A percentile compares a stretch with the other conserved stretches of the same genome.
These are phyloP conservation scores for Xylariaceae sp. DNA, from an alignment of 2,329 filamentous ascomycete species.

Conservation along the genomic window DNA sequence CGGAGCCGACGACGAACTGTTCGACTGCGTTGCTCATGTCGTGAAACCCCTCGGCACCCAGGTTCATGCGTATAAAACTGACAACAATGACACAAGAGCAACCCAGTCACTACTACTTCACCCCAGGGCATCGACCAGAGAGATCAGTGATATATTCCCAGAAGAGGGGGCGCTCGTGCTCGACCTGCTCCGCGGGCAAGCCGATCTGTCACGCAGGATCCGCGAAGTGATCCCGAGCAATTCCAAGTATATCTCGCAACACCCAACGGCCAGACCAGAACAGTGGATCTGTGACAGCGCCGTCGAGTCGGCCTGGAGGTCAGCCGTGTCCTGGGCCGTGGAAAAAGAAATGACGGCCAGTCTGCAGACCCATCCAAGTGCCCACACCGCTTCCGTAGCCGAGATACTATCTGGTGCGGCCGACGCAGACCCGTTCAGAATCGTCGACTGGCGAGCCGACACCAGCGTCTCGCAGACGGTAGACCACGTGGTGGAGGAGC, in stretches of 20 bases:
- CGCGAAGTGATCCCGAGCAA: too few species aligned
- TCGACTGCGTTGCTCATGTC: constrained; percentile 19
- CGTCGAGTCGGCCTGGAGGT: constrained; percentile 13
- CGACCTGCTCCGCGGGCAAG: constrained; percentile 23
- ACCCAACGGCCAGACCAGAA: too few species aligned
- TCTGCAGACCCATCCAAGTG: constrained; percentile 1
- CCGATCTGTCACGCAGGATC: constrained; percentile 21
- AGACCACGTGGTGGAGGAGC: constrained; percentile 14
- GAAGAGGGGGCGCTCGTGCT: constrained; percentile 18
- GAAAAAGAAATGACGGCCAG: not conserved
- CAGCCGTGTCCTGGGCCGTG: constrained; percentile 13
- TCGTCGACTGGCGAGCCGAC: constrained; percentile 33
- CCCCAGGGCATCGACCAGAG: constrained; percentile 15
- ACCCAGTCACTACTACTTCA: constrained; percentile 18
- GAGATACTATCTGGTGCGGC: constrained; percentile 18
- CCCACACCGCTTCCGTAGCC: constrained; percentile 14
- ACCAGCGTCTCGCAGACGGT: constrained; percentile 19
- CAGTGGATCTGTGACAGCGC: too few species aligned
- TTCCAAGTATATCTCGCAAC: too few species aligned
- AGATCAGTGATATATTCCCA: constrained; percentile 23
- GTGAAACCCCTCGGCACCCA: not conserved
- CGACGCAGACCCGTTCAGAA: constrained; percentile 21
- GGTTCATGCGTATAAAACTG: not conserved
- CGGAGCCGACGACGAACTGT: constrained; percentile 25
- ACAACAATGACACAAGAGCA: not conserved